phyloP scores from a whole-genome alignment of 2,329 filamentous ascomycete species.

The Verticillium nubilum region DNA sequence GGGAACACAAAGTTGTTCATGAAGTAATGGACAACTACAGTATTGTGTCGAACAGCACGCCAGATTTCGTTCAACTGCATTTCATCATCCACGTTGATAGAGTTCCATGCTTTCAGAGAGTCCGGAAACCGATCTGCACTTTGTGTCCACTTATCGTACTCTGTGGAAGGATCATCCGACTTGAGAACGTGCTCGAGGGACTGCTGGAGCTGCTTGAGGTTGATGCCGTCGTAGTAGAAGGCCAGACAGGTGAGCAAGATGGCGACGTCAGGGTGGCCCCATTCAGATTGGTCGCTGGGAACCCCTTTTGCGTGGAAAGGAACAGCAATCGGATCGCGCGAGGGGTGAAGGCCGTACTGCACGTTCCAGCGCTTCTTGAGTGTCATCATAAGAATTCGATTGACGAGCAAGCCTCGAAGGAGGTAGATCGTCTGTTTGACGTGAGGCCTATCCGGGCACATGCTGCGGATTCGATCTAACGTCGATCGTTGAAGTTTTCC shows the following conservation, averaged over 20 bases:
- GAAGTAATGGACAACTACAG: slow-evolving; percentile 52
- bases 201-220: slow-evolving; percentile 38
- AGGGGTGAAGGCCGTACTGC: slow-evolving; percentile 52
- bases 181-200: slow-evolving; percentile 44
- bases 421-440: slow-evolving; percentile 39
- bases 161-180: slow-evolving; percentile 48
- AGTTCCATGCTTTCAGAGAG: slow-evolving; percentile 43
- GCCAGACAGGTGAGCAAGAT: slow-evolving; percentile 60
- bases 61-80: slow-evolving; percentile 46
- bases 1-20: slow-evolving; percentile 62
- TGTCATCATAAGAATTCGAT: slow-evolving; percentile 53
- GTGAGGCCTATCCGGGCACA: slow-evolving; percentile 25
- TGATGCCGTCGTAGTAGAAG: slow-evolving; percentile 61
- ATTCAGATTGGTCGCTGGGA: slow-evolving; percentile 58
- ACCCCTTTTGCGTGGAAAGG: slow-evolving; percentile 62
- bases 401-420: slow-evolving; percentile 57
- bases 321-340: slow-evolving; percentile 56
- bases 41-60: slow-evolving; percentile 39
- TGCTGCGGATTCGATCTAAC: slow-evolving; percentile 15
- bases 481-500: slow-evolving; percentile 14
- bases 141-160: slow-evolving; percentile 48
- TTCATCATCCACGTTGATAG: slow-evolving; percentile 55
- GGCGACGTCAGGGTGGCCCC: slow-evolving; percentile 61
- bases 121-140: slow-evolving; percentile 34
- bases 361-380: slow-evolving; percentile 64